These are phyloP conservation scores for Chondrus crispus DNA, from an alignment of 23 red algal species.

Conservation along the genomic window DNA sequence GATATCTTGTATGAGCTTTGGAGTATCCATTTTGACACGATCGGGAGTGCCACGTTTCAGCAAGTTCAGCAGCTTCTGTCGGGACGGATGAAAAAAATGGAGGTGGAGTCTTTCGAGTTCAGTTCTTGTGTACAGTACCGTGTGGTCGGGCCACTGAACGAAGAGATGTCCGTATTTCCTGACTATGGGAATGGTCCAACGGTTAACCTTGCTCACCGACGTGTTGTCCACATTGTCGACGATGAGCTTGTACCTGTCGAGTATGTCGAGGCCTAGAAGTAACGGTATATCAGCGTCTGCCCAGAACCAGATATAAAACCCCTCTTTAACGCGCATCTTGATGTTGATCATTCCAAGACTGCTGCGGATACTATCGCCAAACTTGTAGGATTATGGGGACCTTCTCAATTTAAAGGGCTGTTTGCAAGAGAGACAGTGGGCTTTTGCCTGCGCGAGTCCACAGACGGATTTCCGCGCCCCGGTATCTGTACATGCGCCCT, in stretches of 20 bases:
- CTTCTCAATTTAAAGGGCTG: background rate
- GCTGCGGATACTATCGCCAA: background rate
- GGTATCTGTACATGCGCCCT: background rate
- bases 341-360: background rate
- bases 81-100: background rate
- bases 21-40: background rate
- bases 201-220: too few species aligned
- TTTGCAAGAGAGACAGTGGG: background rate
- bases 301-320: background rate
- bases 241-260: background rate
- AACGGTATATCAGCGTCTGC: background rate
- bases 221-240: background rate
- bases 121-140: background rate
- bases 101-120: conserved; percentile 2
- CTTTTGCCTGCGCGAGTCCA: background rate
- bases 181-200: background rate
- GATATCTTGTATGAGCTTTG: background rate
- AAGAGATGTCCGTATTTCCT: background rate
- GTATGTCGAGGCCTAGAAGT: background rate
- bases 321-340: too few species aligned
- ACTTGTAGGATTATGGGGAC: background rate
- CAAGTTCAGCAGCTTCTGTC: background rate
- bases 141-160: background rate
- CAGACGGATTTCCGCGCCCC: background rate
- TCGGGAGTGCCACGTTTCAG: background rate